phyloP scores from a whole-genome alignment of 108 stramenopile species.

The Schizochytrium sp. region DNA sequence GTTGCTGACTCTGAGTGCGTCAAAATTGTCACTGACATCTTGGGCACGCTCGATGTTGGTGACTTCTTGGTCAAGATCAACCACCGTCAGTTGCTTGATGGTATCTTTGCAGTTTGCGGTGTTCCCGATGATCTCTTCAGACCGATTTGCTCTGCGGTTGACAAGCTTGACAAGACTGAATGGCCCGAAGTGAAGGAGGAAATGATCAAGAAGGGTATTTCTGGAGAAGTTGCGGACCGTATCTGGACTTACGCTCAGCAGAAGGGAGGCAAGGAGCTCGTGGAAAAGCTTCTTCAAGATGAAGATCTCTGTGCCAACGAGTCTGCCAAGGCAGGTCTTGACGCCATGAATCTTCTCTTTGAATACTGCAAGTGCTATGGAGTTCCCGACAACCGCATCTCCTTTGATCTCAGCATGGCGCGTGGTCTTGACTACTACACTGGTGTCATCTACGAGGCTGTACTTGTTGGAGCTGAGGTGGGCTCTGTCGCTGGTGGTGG shows the following conservation, averaged over 20 bases:
- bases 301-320: slow-evolving; percentile 82
- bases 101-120: slow-evolving; percentile 88
- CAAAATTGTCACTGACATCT: slow-evolving; percentile 86
- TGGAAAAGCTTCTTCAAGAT: slow-evolving; percentile 79
- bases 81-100: slow-evolving; percentile 87
- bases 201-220: slow-evolving; percentile 89
- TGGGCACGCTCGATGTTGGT: slow-evolving; percentile 85
- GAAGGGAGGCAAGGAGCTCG: slow-evolving; percentile 79
- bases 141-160: slow-evolving; percentile 89
- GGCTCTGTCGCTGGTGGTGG: slow-evolving; percentile 93
- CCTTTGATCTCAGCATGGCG: slow-evolving; percentile 88
- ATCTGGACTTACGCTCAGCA: slow-evolving; percentile 86
- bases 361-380: slow-evolving; percentile 89
- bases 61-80: slow-evolving; percentile 89
- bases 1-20: slow-evolving; percentile 89
- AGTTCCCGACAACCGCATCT: slow-evolving; percentile 76
- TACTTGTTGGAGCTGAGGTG: slow-evolving; percentile 80
- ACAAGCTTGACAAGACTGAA: slow-evolving; percentile 91
- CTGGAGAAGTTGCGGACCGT: slow-evolving; percentile 82
- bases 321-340: slow-evolving; percentile 83
- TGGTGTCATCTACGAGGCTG: slow-evolving; percentile 92
- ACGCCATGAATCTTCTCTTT: slow-evolving; percentile 86
- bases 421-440: slow-evolving; percentile 94
- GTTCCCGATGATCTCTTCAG: slow-evolving; percentile 88
- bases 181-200: slow-evolving; percentile 86